These are phyloP conservation scores for Candida pseudoviswanathii DNA, from an alignment of 1,139 yeast genomes.

Conservation along the genomic window DNA sequence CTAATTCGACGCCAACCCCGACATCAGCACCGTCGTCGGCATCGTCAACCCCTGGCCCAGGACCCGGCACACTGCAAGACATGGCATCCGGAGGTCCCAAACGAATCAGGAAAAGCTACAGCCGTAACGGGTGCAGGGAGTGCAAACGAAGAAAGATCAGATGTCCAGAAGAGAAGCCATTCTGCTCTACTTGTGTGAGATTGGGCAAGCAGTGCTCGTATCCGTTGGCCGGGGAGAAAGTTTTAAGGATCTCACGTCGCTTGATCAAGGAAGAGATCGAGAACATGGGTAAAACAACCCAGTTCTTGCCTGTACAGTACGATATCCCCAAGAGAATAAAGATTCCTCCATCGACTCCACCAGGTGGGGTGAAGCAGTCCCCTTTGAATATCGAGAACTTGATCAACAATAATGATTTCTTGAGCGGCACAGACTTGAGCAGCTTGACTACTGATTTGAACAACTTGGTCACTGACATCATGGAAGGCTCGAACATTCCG, in stretches of 20 bases:
- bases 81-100: background rate
- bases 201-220: conserved; percentile 25
- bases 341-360: background rate
- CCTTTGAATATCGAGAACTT: conserved; percentile 15
- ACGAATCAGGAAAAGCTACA: conserved; percentile 9
- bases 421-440: conserved; percentile 24
- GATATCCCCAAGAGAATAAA: conserved; percentile 13
- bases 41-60: background rate
- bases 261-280: conserved; percentile 16
- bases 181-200: conserved; percentile 40
- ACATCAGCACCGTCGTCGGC: background rate
- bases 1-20: background rate
- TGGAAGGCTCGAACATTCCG: conserved; percentile 23
- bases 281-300: conserved; percentile 15
- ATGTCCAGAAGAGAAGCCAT: conserved; percentile 57
- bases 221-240: conserved; percentile 26
- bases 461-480: conserved; percentile 33
- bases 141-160: conserved; percentile 32
- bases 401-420: conserved; percentile 15
- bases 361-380: background rate
- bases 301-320: conserved; percentile 16
- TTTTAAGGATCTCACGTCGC: conserved; percentile 15
- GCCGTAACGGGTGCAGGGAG: conserved; percentile 26
- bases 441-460: conserved; percentile 33
- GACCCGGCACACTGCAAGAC: background rate